Base-by-base conservation (phyloP, 2,329 filamentous ascomycete species). In the Calonectria ilicicola region DNA sequence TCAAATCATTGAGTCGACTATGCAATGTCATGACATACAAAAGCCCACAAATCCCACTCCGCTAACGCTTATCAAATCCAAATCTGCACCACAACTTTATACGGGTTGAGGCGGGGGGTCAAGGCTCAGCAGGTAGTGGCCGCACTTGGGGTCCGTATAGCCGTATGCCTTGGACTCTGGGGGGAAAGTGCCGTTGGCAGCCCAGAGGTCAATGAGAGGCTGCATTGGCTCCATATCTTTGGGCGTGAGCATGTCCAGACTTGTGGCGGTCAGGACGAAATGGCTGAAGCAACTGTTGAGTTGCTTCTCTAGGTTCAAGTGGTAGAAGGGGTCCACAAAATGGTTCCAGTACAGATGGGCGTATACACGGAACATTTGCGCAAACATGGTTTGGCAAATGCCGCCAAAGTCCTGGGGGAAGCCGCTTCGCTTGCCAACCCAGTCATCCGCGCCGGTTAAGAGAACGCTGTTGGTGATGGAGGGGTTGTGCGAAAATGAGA, bases 331-430 rank as follows among this genome's bases (percentile, higher is more conserved):
- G 76, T 95, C 93, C 72, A 92, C 87, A 84, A 95, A 99, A 85
- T 99, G 97, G 67, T 95, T 95, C 90, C 97, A 98, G 88, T 99
- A 99, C 74, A 99, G 92, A 85, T 99, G 97, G 60, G 97, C 93
- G 82, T 98, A 99, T 77, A 98, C 96, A 72, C 97, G 94, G 89
- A 98, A 98, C 93, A 99, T 98, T 85, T 98, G 96, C 79, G 96
- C 93, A 87, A 98, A 96, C 80, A 98, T 97, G 76, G 93, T 93
- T 87, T 97, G 95, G 87, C 96, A 97, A 78, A 98, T 95, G 74
- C 93, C 91, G 78, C 96, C 89, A 84, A 98, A 98, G 76, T 94
- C 63, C 32, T 60, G 53, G 14, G 53, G 53, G n/a, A 60, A 60
- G n/a, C 53, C 53, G 32, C 53, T 60, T 2, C 53, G 53, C 53